Conservation (phyloP, 768 basidiomycete genomes). For the Pleurotus djamor region DNA sequence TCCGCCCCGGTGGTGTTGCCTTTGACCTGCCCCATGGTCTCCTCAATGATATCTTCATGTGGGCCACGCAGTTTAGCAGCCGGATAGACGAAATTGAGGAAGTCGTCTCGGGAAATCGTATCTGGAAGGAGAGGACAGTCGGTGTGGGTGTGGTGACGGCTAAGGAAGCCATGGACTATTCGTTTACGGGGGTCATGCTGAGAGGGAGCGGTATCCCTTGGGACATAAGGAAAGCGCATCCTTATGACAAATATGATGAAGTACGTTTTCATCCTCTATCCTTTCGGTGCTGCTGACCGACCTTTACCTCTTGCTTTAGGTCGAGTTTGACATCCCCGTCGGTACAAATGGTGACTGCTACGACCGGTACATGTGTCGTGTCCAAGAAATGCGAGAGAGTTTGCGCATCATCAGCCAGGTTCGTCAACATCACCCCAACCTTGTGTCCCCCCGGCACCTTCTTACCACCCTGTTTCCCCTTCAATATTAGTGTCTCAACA, state of each 20-base stretch:
- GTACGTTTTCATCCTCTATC: slow-evolving; percentile 29
- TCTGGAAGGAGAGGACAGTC: slow-evolving; percentile 95
- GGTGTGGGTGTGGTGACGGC: slow-evolving; percentile 91
- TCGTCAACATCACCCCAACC: slow-evolving; percentile 8
- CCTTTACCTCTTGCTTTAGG: slow-evolving; percentile 36
- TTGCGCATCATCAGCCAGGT: slow-evolving; percentile 84
- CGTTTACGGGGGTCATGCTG: slow-evolving; percentile 97
- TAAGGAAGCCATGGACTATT: slow-evolving; percentile 87
- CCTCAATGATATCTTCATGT: slow-evolving; percentile 97
- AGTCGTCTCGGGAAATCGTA: slow-evolving; percentile 95
- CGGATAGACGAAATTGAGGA: slow-evolving; percentile 98
- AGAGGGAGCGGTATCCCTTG: slow-evolving; percentile 91
- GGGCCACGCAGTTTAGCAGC: slow-evolving; percentile 91
- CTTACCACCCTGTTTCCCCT: not conserved
- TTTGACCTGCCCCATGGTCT: slow-evolving; percentile 98
- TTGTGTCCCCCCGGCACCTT: not conserved
- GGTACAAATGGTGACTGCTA: slow-evolving; percentile 98
- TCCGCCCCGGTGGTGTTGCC: slow-evolving; percentile 96
- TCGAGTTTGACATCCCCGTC: slow-evolving; percentile 97
- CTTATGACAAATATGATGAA: slow-evolving; percentile 97
- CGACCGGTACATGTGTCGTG: slow-evolving; percentile 95
- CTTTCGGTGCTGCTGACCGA: not conserved
- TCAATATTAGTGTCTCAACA: slow-evolving; percentile 91
- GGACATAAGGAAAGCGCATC: slow-evolving; percentile 89
- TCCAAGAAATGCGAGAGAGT: slow-evolving; percentile 97